These are phyloP conservation scores for Verbena officinalis DNA, from an alignment of 257 asterid species.

Conservation along the genomic window DNA sequence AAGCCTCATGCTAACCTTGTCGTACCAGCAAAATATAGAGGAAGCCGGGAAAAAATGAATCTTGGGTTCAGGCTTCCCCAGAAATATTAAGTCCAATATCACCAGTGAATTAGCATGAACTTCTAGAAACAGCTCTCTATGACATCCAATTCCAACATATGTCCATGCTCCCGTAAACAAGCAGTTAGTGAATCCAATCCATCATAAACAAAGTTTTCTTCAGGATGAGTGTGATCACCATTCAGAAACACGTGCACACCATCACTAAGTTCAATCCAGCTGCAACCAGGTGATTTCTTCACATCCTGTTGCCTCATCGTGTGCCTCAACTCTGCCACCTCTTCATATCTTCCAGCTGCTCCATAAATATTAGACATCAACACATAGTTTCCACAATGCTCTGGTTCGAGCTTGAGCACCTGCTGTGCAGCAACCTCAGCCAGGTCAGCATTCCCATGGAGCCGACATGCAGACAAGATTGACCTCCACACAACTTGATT, in stretches of 20 bases:
- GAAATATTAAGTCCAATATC: not conserved
- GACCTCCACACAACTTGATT: conserved; percentile 86
- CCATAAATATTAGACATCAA: conserved; percentile 79
- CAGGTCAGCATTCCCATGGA: conserved; percentile 66
- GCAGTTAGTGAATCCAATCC: conserved; percentile 60
- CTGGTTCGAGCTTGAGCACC: conserved; percentile 66
- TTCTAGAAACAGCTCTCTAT: conserved; percentile 43
- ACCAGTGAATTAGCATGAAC: conserved; percentile 8
- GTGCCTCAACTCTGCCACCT: conserved; percentile 72
- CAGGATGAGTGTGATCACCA: conserved; percentile 57
- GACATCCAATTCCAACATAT: conserved; percentile 39
- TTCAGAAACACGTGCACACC: conserved; percentile 68
- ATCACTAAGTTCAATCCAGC: conserved; percentile 80
- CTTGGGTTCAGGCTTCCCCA: not conserved
- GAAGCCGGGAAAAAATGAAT: not conserved
- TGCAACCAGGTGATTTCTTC: conserved; percentile 85
- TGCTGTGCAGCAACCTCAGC: conserved; percentile 61
- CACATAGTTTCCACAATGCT: conserved; percentile 79
- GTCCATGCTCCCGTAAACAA: conserved; percentile 50
- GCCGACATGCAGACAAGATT: conserved; percentile 69
- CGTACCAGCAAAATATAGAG: not conserved
- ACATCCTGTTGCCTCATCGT: conserved; percentile 73
- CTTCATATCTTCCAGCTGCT: conserved; percentile 67
- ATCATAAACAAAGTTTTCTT: conserved; percentile 47
- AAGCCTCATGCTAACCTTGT: not conserved